Conservation (phyloP, 495 filamentous ascomycete species). For the Neurospora sp. region DNA sequence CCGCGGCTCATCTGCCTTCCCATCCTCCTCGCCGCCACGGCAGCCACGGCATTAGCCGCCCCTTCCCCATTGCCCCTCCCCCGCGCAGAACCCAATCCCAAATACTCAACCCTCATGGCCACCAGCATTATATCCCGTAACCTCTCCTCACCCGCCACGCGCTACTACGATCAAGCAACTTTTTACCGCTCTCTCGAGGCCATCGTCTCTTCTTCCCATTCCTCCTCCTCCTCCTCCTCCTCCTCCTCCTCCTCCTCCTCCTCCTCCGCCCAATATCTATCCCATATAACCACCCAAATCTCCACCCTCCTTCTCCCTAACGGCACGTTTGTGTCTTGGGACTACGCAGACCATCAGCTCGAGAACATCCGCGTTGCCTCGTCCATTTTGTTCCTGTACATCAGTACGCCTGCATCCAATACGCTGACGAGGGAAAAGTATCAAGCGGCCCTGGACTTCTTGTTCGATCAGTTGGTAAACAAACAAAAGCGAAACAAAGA, state of each 20-base stretch:
- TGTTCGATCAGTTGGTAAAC: constrained; percentile 34
- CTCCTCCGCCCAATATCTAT: not conserved
- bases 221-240: not conserved
- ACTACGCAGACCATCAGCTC: constrained; percentile 33
- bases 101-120: constrained; percentile 34
- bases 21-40: not conserved
- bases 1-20: not conserved
- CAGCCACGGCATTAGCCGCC: not conserved
- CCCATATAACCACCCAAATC: constrained; percentile 21
- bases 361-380: constrained; percentile 42
- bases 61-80: not conserved
- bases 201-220: constrained; percentile 4
- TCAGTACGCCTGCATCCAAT: not conserved
- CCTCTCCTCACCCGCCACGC: constrained; percentile 19
- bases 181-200: constrained; percentile 30
- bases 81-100: not conserved
- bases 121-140: constrained; percentile 39
- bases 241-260: not conserved
- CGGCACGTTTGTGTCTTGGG: constrained; percentile 31
- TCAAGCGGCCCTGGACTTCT: constrained; percentile 29
- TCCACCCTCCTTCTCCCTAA: constrained; percentile 26
- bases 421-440: constrained; percentile 15
- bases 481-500: constrained; percentile 36
- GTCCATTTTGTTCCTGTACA: constrained; percentile 36
- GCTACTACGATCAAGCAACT: constrained; percentile 28